phyloP scores from a whole-genome alignment of 73 alveolate species.

The Paramecium biaurelia region DNA sequence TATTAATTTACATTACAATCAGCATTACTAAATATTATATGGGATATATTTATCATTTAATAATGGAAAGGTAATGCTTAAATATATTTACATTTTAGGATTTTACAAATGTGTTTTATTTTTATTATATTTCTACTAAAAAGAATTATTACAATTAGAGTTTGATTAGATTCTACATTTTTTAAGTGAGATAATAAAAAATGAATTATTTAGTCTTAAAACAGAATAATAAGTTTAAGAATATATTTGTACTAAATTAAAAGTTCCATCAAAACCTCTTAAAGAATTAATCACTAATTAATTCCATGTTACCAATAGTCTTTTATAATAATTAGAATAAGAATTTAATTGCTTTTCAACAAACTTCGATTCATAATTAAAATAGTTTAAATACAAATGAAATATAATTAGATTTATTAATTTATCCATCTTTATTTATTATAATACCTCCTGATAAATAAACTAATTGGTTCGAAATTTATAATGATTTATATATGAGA shows the following conservation, averaged over 20 bases:
- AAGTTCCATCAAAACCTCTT: not conserved
- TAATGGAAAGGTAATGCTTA: constrained; percentile 71
- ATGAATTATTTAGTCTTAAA: constrained; percentile 12
- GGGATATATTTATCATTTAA: constrained; percentile 72
- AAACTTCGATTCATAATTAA: not conserved
- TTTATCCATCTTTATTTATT: not conserved
- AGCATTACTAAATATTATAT: constrained; percentile 66
- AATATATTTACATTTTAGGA: not conserved
- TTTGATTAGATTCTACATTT: constrained; percentile 58
- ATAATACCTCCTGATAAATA: not conserved
- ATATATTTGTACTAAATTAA: not conserved
- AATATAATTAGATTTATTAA: not conserved
- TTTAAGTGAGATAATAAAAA: constrained; percentile 34
- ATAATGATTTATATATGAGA: too few relatives aligned
- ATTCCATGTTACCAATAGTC: not conserved
- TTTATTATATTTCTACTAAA: not conserved
- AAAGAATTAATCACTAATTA: not conserved
- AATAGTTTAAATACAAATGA: not conserved
- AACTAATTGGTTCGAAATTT: too few relatives aligned
- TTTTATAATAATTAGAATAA: not conserved
- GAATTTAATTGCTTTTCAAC: constrained; percentile 39
- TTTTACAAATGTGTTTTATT: not conserved
- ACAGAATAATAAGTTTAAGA: not conserved
- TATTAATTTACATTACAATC: constrained; percentile 67
- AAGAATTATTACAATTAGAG: constrained; percentile 22